Base-by-base conservation (phyloP, 192 early-diverging fungal genomes). In the Radiomyces spectabilis region DNA sequence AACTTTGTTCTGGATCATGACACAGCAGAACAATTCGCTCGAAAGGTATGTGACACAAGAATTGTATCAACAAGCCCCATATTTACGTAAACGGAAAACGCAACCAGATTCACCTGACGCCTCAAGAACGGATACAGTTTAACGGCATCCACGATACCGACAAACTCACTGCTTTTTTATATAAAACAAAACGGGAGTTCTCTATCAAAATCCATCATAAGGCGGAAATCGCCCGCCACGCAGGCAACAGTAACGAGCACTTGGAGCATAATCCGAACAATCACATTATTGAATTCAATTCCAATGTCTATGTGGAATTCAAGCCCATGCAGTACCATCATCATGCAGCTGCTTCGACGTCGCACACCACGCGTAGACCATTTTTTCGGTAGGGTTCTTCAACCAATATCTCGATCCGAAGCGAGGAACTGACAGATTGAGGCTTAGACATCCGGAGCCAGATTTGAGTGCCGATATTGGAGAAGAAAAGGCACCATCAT, bases 391-490 rank as follows among this genome's bases (percentile, higher is more conserved):
- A 35, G 38, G 53, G 53, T 22, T 6, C 19, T 31, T 47, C n/a
- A n/a, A n/a, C n/a, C n/a, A n/a, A n/a, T n/a, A n/a, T n/a, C n/a
- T n/a, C n/a, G n/a, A n/a, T n/a, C n/a, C n/a, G n/a, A n/a, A n/a
- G n/a, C n/a, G n/a, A n/a, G n/a, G n/a, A n/a, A n/a, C n/a, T n/a
- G n/a, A n/a, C n/a, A n/a, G n/a, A n/a, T n/a, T n/a, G n/a, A n/a
- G n/a, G n/a, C n/a, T n/a, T n/a, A n/a, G n/a, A n/a, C n/a, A 53
- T 33, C 66, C 66, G 12, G 66, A 61, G 35, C 54, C 60, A 13
- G 66, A 68, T 51, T 43, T 68, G 6, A 62, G 54, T 40, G 66
- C 58, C n/a, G 66, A 68, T 30, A 68, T 68, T 61, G 66, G 66
- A 21, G 53, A 55, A 24, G 66, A 68, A 27, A 68, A 61, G 5